Percentiles rank a stretch among this genome's conserved stretches.
Evolutionary conservation across 768 basidiomycete species (phyloP).

Genomic region (Rubroboletus satanas): DNA sequence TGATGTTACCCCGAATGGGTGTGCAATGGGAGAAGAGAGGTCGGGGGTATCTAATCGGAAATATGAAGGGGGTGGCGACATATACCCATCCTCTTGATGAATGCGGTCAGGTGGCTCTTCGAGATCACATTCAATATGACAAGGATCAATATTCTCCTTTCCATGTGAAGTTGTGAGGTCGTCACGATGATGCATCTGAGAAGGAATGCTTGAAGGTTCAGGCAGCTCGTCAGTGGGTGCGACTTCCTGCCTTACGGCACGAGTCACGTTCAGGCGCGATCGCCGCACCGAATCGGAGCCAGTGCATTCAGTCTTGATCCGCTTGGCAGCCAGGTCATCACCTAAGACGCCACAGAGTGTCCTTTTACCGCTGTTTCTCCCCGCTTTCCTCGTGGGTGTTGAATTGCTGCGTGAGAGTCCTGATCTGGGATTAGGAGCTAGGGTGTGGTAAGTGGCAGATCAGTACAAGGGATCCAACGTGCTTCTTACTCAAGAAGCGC

Average conservation of each 20-base stretch:
- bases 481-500: constrained; percentile 59
- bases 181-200: constrained; percentile 38
- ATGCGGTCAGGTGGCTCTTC: constrained; percentile 42
- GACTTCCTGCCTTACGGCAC: constrained; percentile 14
- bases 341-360: constrained; percentile 71
- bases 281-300: constrained; percentile 29
- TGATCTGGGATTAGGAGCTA: constrained; percentile 26
- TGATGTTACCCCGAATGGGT: constrained; percentile 20
- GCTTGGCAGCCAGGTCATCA: constrained; percentile 51
- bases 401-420: constrained; percentile 28
- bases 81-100: constrained; percentile 77
- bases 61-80: constrained; percentile 63
- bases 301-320: constrained; percentile 36
- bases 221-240: constrained; percentile 7
- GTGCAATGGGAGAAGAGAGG: constrained; percentile 59
- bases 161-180: constrained; percentile 37
- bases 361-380: constrained; percentile 71
- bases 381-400: constrained; percentile 32
- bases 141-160: constrained; percentile 38
- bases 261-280: constrained; percentile 13
- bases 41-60: constrained; percentile 50
- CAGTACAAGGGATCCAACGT: constrained; percentile 31
- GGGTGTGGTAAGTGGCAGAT: constrained; percentile 32
- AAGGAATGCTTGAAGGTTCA: constrained; percentile 33
- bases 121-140: constrained; percentile 39